Evolutionary conservation across 2,329 filamentous ascomycete genomes (phyloP).

Genomic region (Penicillium sp.): DNA sequence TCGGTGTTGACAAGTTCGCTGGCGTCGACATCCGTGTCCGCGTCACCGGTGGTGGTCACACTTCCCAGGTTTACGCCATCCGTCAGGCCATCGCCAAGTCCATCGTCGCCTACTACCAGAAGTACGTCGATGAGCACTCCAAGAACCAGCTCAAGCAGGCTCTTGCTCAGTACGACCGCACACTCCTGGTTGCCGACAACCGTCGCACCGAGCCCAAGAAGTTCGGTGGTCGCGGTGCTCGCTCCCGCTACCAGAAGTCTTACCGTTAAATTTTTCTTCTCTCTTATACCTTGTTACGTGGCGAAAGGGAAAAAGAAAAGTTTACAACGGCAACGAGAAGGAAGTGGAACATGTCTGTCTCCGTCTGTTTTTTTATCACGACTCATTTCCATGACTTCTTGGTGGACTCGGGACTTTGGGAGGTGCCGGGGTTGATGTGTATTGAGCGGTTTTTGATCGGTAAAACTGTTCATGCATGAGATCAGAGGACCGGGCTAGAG

Average conservation of each 20-base stretch:
- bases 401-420: constrained; percentile 25
- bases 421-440: constrained; percentile 23
- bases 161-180: constrained; percentile 93
- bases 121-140: constrained; percentile 99
- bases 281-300: constrained; percentile 19
- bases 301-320: constrained; percentile 51
- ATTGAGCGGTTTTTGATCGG: constrained; percentile 20
- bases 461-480: constrained; percentile 16
- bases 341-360: constrained; percentile 24
- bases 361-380: constrained; percentile 22
- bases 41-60: constrained; percentile 96
- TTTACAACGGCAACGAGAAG: constrained; percentile 47
- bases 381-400: constrained; percentile 29
- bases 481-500: constrained; percentile 23
- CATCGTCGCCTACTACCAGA: constrained; percentile 98
- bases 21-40: constrained; percentile 96
- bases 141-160: constrained; percentile 99
- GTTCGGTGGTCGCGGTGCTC: constrained; percentile 78
- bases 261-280: constrained; percentile 74
- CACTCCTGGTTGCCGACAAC: constrained; percentile 98
- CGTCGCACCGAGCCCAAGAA: constrained; percentile 99
- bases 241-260: constrained; percentile 97
- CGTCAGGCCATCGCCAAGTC: constrained; percentile 98
- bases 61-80: constrained; percentile 96
- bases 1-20: constrained; percentile 96